Evolutionary conservation across 2,329 filamentous ascomycete species (phyloP).

Genomic region (Pseudogymnoascus sp.): DNA sequence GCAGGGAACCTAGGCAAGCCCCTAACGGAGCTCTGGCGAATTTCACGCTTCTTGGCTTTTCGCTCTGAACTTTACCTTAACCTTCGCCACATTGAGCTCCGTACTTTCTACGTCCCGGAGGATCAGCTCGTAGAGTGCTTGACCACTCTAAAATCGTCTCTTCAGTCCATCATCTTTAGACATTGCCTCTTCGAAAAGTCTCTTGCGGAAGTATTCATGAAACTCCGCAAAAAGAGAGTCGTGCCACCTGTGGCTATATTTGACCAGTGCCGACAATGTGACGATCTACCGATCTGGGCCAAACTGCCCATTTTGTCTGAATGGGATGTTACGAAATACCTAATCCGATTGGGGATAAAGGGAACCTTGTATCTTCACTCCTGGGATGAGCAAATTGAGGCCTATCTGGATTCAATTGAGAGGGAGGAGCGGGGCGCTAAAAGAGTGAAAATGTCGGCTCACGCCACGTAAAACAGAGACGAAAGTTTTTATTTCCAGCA

Average conservation of each 20-base stretch:
- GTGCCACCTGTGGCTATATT: neutral
- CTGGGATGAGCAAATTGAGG: neutral
- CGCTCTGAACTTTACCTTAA: neutral
- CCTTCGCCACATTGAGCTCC: neutral
- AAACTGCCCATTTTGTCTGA: neutral
- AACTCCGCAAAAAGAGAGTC: neutral
- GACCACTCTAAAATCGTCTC: neutral
- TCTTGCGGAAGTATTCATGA: neutral
- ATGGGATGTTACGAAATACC: neutral
- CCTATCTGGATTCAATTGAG: neutral
- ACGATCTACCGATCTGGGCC: neutral
- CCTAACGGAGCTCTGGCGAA: no score
- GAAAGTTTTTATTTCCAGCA: neutral
- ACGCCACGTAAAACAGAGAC: neutral
- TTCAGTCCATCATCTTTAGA: neutral
- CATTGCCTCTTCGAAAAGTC: neutral
- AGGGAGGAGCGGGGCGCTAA: neutral
- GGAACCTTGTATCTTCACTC: neutral
- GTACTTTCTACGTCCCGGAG: neutral
- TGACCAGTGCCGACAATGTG: neutral
- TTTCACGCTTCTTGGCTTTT: neutral
- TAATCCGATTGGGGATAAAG: neutral
- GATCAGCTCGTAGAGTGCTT: neutral
- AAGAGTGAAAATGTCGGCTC: neutral
- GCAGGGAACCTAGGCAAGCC: neutral